phyloP scores from a whole-genome alignment of 2,329 filamentous ascomycete genomes.

The Claviceps purpurea region DNA sequence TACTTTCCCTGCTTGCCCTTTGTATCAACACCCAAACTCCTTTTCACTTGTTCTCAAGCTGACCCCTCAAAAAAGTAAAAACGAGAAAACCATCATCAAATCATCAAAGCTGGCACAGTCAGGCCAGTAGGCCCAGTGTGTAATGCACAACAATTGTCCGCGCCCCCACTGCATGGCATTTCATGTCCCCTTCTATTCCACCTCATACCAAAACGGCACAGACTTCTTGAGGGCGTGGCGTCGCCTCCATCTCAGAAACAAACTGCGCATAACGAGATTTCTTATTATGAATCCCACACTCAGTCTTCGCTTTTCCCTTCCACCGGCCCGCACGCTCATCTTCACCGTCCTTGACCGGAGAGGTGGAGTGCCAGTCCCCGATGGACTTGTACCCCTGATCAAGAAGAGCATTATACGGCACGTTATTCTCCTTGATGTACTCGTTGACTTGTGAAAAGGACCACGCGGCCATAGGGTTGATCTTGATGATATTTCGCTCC shows the following conservation, averaged over 20 bases:
- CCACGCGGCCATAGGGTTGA: constrained; percentile 96
- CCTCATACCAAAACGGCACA: constrained; percentile 15
- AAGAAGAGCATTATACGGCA: constrained; percentile 87
- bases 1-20: background rate
- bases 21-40: background rate
- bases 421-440: constrained; percentile 74
- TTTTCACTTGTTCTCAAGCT: background rate
- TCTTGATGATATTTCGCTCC: constrained; percentile 83
- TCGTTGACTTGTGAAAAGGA: constrained; percentile 76
- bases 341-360: constrained; percentile 77
- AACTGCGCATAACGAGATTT: constrained; percentile 85
- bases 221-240: constrained; percentile 30
- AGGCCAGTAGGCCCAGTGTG: too few relatives aligned
- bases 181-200: background rate
- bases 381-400: constrained; percentile 96
- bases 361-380: constrained; percentile 96
- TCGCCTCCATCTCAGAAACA: constrained; percentile 60
- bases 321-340: constrained; percentile 93
- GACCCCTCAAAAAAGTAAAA: background rate
- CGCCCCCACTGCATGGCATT: too few relatives aligned
- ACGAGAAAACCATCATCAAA: background rate
- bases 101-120: background rate
- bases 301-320: constrained; percentile 92
- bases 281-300: constrained; percentile 98
- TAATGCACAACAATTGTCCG: too few relatives aligned